Percentiles rank a stretch among this genome's conserved stretches.
phyloP scores from a whole-genome alignment of 2,329 filamentous ascomycete species.

The Botrytis sinoallii region DNA sequence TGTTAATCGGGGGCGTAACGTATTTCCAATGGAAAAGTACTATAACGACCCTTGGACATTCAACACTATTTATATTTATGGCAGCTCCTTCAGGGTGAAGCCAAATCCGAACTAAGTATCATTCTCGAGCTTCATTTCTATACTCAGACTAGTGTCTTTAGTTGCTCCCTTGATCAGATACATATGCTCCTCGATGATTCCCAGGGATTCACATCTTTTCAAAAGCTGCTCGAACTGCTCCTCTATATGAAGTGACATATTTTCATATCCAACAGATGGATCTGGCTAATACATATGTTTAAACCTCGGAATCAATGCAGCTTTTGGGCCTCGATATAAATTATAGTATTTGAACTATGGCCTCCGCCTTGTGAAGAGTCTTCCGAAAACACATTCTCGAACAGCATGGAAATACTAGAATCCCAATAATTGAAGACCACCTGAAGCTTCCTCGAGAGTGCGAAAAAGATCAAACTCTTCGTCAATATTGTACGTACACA shows the following conservation, averaged over 20 bases:
- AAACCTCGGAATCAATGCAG: too few species aligned
- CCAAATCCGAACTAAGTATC: background rate
- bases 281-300: too few species aligned
- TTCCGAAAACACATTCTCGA: too few species aligned
- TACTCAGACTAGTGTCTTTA: too few species aligned
- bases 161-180: background rate
- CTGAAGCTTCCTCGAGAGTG: too few species aligned
- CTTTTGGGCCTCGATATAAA: too few species aligned
- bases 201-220: background rate
- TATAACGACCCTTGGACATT: background rate
- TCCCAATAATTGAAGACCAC: too few species aligned
- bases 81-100: background rate
- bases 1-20: background rate
- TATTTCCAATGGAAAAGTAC: background rate
- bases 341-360: too few species aligned
- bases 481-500: background rate
- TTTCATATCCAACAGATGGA: too few species aligned
- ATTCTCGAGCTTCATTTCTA: background rate
- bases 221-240: rapidly evolving
- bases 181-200: background rate
- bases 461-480: too few species aligned
- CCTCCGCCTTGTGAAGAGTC: too few species aligned
- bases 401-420: too few species aligned
- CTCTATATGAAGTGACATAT: background rate
- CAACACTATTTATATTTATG: background rate